Percentiles rank a stretch among this genome's conserved stretches.
Evolutionary conservation across 2,329 filamentous ascomycete genomes (phyloP).

Genomic region (Paecilomyces niveus): DNA sequence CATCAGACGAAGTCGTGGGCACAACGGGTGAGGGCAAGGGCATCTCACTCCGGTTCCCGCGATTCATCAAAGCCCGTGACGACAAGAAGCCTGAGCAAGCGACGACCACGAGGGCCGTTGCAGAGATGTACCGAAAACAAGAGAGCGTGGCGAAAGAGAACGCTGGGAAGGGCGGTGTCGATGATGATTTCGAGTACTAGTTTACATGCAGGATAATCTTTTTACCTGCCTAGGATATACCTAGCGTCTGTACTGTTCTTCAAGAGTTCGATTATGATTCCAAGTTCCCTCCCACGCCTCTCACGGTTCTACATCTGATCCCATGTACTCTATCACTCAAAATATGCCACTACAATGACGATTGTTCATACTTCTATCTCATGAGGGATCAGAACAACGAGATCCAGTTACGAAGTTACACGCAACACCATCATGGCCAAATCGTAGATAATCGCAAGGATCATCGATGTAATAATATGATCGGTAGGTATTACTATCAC

Average conservation of each 20-base stretch:
- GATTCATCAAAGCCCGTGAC: constrained; percentile 85
- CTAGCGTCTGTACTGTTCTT: not conserved
- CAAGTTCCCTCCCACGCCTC: not conserved
- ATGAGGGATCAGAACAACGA: not conserved
- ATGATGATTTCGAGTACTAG: constrained; percentile 97
- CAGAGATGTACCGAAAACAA: constrained; percentile 95
- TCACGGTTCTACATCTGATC: not conserved
- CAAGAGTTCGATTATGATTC: not conserved
- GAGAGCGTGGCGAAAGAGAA: constrained; percentile 81
- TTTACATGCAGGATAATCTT: not conserved
- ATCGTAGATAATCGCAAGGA: no score
- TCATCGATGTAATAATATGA: not conserved
- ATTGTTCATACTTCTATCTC: not conserved
- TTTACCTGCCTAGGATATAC: no score
- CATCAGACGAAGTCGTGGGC: constrained; percentile 70
- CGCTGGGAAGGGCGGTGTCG: constrained; percentile 78
- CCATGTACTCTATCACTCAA: not conserved
- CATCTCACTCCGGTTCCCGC: constrained; percentile 81
- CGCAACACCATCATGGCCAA: not conserved
- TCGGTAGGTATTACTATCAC: no score
- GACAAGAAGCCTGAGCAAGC: constrained; percentile 95
- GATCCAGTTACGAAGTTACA: not conserved
- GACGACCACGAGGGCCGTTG: constrained; percentile 75
- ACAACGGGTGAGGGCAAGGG: constrained; percentile 63
- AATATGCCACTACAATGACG: not conserved